Evolutionary conservation across 805 yeast genomes (phyloP).

Genomic region (Clavispora asparagi): DNA sequence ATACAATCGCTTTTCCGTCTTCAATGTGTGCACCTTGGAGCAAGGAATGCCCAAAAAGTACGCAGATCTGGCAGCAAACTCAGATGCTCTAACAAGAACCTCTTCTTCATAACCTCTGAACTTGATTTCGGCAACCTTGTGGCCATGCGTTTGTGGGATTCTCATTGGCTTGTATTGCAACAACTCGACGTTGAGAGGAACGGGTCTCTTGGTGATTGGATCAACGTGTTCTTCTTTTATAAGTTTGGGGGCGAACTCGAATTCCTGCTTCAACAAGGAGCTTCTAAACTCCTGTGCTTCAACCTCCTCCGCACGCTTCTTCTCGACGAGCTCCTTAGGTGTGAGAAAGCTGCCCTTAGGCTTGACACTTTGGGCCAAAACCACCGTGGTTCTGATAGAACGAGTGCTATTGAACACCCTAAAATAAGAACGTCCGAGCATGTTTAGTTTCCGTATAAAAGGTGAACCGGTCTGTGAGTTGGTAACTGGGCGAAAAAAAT

Average conservation of each 20-base stretch:
- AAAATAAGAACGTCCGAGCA: background rate
- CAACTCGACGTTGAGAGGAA: constrained; percentile 82
- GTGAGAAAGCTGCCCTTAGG: constrained; percentile 13
- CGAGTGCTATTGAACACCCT: background rate
- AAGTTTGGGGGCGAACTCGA: constrained; percentile 28
- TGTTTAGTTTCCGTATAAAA: background rate
- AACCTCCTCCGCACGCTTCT: constrained; percentile 19
- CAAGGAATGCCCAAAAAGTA: constrained; percentile 86
- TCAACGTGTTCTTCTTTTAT: constrained; percentile 18
- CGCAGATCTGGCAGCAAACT: constrained; percentile 86
- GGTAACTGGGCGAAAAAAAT: constrained; percentile 1
- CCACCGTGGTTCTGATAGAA: background rate
- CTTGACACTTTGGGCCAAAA: background rate
- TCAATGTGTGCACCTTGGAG: constrained; percentile 65
- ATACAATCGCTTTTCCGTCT: constrained; percentile 76
- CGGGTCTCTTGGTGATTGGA: constrained; percentile 40
- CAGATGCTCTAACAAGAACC: constrained; percentile 69
- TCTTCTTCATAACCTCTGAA: constrained; percentile 68
- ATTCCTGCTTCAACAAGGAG: constrained; percentile 22
- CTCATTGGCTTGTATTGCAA: constrained; percentile 76
- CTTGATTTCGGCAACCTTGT: constrained; percentile 71
- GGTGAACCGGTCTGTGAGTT: background rate
- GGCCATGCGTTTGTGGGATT: constrained; percentile 62
- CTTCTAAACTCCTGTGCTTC: constrained; percentile 24
- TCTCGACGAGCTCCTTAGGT: constrained; percentile 30